Base-by-base conservation (phyloP, 257 asterid species). In the Fraxinus americana region DNA sequence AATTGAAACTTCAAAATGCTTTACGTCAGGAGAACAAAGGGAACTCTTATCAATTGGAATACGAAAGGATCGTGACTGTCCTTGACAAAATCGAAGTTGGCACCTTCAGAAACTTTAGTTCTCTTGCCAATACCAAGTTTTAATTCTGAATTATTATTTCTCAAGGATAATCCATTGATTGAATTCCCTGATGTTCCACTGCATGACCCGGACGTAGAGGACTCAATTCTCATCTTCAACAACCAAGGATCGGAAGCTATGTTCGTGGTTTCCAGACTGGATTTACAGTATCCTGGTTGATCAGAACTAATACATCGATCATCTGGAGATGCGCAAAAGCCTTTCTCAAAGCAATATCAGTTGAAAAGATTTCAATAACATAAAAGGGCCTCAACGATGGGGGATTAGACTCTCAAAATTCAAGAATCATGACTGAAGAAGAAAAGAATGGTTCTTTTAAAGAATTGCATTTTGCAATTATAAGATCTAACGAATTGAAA, bases 1-100 rank as follows among this genome's bases (percentile, higher is more conserved):
- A n/a, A n/a, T n/a, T n/a, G n/a, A n/a, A n/a, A n/a, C n/a, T n/a
- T n/a, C n/a, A n/a, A n/a, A n/a, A n/a, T n/a, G n/a, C n/a, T n/a
- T n/a, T n/a, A n/a, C n/a, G n/a, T n/a, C n/a, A n/a, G n/a, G n/a
- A n/a, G n/a, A n/a, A n/a, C n/a, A n/a, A n/a, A n/a, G n/a, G n/a
- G n/a, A n/a, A n/a, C n/a, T n/a, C n/a, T n/a, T n/a, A n/a, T n/a
- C n/a, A n/a, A n/a, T n/a, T 86, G 91, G 84, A 94, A 94, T 50
- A 97, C 94, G 81, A 90, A 94, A 77, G 98, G 98, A 83, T 94
- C 98, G 83, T 77, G 89, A 68, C 87, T 80, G 67, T 83, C 89
- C 57, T 84, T 92, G 79, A 79, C 32, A 67, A 67, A 75, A 75
- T 87, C 90, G 71, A 76, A 41, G 19, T 80, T 80, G 54, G 80